phyloP scores from a whole-genome alignment of 1,139 yeast genomes.

The Taiozyma sp. region DNA sequence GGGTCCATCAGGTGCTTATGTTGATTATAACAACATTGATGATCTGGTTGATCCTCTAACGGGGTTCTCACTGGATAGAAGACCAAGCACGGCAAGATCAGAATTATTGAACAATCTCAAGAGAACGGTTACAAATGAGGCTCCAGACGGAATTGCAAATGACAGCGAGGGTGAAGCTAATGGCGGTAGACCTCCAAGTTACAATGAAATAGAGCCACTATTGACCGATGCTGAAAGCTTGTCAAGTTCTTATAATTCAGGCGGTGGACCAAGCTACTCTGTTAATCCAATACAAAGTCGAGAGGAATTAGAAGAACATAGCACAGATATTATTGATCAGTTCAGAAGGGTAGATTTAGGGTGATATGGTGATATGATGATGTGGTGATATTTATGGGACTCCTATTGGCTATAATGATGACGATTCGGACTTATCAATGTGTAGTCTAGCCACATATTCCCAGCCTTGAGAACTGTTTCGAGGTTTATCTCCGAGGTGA shows the following conservation, averaged over 20 bases:
- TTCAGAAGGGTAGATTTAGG: background rate
- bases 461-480: too few relatives aligned
- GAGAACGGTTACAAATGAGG: constrained; percentile 10
- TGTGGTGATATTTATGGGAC: background rate
- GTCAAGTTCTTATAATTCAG: background rate
- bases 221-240: constrained; percentile 1
- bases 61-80: constrained; percentile 7
- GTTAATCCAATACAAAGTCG: background rate
- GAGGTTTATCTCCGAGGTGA: too few relatives aligned
- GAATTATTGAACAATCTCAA: constrained; percentile 14
- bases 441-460: too few relatives aligned
- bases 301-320: background rate
- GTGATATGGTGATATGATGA: background rate
- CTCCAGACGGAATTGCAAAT: background rate
- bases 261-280: background rate
- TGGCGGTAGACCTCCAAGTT: constrained; percentile 9
- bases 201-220: constrained; percentile 6
- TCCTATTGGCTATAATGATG: too few relatives aligned
- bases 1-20: constrained; percentile 2
- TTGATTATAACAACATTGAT: constrained; percentile 17
- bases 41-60: constrained; percentile 10
- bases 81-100: constrained; percentile 11
- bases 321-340: background rate
- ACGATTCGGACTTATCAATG: too few relatives aligned
- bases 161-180: background rate